Percentiles rank a stretch among this genome's conserved stretches.
Evolutionary conservation across 208 protist species (phyloP).

Genomic region (Naegleria lovaniensis): DNA sequence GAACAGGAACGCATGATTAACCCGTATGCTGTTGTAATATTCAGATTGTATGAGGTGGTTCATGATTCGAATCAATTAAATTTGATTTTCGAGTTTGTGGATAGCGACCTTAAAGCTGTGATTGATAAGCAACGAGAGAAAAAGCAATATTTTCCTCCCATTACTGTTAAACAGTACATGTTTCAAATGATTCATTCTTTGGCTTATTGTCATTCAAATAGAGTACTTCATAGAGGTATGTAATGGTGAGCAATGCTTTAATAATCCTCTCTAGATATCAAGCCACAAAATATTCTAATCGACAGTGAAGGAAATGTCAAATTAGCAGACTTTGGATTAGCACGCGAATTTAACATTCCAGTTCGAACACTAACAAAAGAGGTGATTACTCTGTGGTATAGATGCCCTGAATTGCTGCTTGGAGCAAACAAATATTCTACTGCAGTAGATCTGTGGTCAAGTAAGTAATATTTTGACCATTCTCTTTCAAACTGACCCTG

Average conservation of each 20-base stretch:
- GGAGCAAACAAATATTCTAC: constrained; percentile 42
- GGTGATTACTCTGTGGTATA: constrained; percentile 86
- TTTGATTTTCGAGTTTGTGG: constrained; percentile 93
- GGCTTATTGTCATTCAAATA: neutral
- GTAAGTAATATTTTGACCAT: neutral
- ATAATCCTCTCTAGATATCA: neutral
- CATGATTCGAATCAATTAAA: constrained; percentile 85
- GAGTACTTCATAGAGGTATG: neutral
- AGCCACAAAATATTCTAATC: constrained; percentile 19
- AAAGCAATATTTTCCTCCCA: neutral
- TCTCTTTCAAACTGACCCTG: constrained; percentile 80
- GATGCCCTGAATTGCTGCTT: constrained; percentile 80
- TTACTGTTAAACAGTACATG: neutral
- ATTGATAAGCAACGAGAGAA: constrained; percentile 55
- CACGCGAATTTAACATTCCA: constrained; percentile 84
- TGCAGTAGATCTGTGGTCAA: neutral
- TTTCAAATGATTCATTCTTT: neutral
- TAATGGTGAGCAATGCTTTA: neutral
- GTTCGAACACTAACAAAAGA: constrained; percentile 77
- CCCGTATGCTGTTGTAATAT: neutral
- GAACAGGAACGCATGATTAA: too few relatives aligned
- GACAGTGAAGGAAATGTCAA: constrained; percentile 53
- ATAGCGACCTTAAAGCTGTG: constrained; percentile 91
- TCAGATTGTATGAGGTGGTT: constrained; percentile 80
- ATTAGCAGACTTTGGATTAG: constrained; percentile 92